Evolutionary conservation across 2,329 filamentous ascomycete species (phyloP), one percentile per base, ranked within the genome.

Genomic region (Cadophora sp.): DNA sequence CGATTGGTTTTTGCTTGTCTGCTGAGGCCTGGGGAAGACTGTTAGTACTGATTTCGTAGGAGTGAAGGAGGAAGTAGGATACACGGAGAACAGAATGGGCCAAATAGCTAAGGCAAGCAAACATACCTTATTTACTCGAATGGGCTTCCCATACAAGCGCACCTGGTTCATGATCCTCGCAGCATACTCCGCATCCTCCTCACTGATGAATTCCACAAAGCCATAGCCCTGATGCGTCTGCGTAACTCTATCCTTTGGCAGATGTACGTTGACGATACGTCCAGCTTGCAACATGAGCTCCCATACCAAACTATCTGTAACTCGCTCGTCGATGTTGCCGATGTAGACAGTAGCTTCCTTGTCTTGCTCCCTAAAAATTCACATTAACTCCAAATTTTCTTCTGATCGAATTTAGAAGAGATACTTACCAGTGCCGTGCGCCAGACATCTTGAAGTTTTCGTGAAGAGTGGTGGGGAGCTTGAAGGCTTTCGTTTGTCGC

Each of bases 291-390:
- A 89, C 94, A 98, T 98, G 76, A 99, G 86, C 84, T 99, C 96
- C 90, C 96, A 97, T 73, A 99, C 89, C 73, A 97, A 87, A 74
- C 91, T 90, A 78, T 97, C 93, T 56, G 91, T 91, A 72, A 96
- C 92, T 79, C 96, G 93, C 84, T 99, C 96, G 83, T 99, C 96
- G 76, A 99, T 93, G 80, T 98, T 98, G 78, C 96, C 96, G 74
- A 98, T 93, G 80, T 99, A 99, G 79, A 98, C 92, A 50, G 96
- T 98, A 74, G 94, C 94, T 81, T 98, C 95, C 81, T 97, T 97
- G 81, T 98, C 95, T 84, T 98, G 95, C 79, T 97, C 93, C 92
- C 91, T 94, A 72, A n/a, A 63, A 61, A 72, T 48, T 36, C 20
- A 20, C 30, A 45, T 55, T 30, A 62, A 43, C n/a, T 18, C 4